Conservation (phyloP, 352 stramenopile species). For the Salisapilia sapeloensis region DNA sequence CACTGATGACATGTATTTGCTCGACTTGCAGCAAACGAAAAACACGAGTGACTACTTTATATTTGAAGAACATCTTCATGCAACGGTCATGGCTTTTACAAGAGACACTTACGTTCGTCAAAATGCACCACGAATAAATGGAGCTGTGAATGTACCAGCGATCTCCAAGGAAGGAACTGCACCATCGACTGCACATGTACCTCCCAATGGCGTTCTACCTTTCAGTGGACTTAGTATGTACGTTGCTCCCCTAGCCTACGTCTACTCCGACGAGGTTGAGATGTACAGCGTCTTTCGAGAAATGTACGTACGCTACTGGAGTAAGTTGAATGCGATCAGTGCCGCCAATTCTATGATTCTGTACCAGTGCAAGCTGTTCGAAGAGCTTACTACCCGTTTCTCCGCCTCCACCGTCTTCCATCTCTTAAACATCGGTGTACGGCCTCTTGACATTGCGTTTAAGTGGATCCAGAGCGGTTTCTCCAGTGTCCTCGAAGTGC, state of each 20-base stretch:
- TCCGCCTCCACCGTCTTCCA: constrained; percentile 33
- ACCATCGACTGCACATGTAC: constrained; percentile 8
- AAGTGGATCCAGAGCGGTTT: constrained; percentile 69
- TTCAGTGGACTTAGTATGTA: constrained; percentile 65
- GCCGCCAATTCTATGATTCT: constrained; percentile 36
- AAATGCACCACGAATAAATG: constrained; percentile 29
- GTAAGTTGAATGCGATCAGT: constrained; percentile 48
- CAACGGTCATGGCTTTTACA: constrained; percentile 54
- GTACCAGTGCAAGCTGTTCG: constrained; percentile 56
- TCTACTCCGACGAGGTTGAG: constrained; percentile 41
- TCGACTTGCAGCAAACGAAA: constrained; percentile 62
- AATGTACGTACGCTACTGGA: constrained; percentile 68
- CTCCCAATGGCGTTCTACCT: constrained; percentile 49
- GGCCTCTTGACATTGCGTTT: constrained; percentile 55
- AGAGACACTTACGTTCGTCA: constrained; percentile 27
- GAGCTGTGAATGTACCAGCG: constrained; percentile 8
- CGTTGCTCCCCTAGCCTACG: constrained; percentile 42
- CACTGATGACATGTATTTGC: constrained; percentile 64
- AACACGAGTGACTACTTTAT: constrained; percentile 71
- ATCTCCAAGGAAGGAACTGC: neutral
- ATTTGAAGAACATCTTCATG: constrained; percentile 61
- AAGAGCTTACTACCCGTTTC: constrained; percentile 36
- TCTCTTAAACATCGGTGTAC: constrained; percentile 32
- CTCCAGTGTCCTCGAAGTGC: constrained; percentile 53
- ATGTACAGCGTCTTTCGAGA: constrained; percentile 67